Percentiles rank a stretch among this genome's conserved stretches.
Conservation (phyloP, 495 filamentous ascomycete genomes). For the Xylaria intraflava region DNA sequence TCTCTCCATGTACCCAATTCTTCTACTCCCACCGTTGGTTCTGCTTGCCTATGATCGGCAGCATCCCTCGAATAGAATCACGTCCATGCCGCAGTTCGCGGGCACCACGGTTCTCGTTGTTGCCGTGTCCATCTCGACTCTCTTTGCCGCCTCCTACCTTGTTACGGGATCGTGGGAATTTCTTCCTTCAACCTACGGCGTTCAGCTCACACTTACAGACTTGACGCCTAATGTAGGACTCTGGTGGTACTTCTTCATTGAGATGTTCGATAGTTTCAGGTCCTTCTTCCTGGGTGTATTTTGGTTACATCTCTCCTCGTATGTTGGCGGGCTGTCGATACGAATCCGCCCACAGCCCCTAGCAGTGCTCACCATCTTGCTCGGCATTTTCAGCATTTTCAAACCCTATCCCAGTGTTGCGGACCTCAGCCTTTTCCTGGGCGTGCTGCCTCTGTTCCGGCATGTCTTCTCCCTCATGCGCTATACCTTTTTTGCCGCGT, state of each 20-base stretch:
- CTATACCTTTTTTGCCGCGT: slow-evolving; percentile 79
- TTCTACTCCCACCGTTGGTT: slow-evolving; percentile 76
- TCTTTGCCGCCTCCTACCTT: slow-evolving; percentile 66
- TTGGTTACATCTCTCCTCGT: slow-evolving; percentile 87
- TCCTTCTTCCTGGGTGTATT: slow-evolving; percentile 96
- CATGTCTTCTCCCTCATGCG: slow-evolving; percentile 95
- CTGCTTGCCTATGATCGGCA: slow-evolving; percentile 75
- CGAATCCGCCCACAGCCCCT: slow-evolving; percentile 77
- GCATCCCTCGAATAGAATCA: slow-evolving; percentile 23
- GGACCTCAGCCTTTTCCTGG: slow-evolving; percentile 77
- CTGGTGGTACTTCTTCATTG: slow-evolving; percentile 99
- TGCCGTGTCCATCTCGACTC: slow-evolving; percentile 37
- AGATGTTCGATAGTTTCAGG: slow-evolving; percentile 98
- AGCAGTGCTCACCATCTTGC: slow-evolving; percentile 70
- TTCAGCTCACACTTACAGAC: slow-evolving; percentile 85
- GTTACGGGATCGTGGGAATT: slow-evolving; percentile 83
- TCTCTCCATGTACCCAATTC: slow-evolving; percentile 81
- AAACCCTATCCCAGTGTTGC: slow-evolving; percentile 93
- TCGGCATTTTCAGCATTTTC: slow-evolving; percentile 87
- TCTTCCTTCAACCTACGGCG: slow-evolving; percentile 80
- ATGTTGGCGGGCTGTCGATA: slow-evolving; percentile 76
- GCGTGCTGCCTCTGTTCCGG: slow-evolving; percentile 75
- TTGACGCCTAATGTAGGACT: slow-evolving; percentile 90
- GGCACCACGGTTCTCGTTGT: slow-evolving; percentile 44
- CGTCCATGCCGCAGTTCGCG: slow-evolving; percentile 41